Percentiles rank a stretch among this genome's conserved stretches.
Conservation (phyloP, 1,284 basidiomycete species). For the Leccinum variabile region DNA sequence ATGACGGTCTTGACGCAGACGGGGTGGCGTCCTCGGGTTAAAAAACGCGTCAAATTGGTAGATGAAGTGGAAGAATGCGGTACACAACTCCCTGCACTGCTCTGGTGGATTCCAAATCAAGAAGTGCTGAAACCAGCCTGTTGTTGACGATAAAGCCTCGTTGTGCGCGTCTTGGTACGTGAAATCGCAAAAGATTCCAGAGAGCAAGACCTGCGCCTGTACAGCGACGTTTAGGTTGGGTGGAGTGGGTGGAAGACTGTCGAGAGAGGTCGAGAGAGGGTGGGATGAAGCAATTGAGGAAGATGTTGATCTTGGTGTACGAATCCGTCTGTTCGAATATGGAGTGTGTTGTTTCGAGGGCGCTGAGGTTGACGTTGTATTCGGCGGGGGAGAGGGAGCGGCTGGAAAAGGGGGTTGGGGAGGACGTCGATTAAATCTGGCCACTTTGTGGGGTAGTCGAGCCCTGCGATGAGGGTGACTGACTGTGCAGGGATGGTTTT, state of each 20-base stretch:
- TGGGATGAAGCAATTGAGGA: conserved; percentile 79
- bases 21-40: conserved; percentile 84
- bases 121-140: conserved; percentile 78
- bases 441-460: conserved; percentile 89
- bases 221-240: too few relatives aligned
- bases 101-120: conserved; percentile 76
- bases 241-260: conserved; percentile 31
- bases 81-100: conserved; percentile 69
- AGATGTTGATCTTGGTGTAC: conserved; percentile 91
- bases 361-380: conserved; percentile 85
- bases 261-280: conserved; percentile 86
- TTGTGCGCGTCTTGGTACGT: conserved; percentile 88
- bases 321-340: conserved; percentile 90
- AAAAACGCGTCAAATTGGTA: conserved; percentile 14
- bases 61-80: conserved; percentile 6
- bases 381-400: conserved; percentile 74
- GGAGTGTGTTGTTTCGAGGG: conserved; percentile 92
- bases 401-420: conserved; percentile 40
- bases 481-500: conserved; percentile 76
- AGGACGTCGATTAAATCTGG: conserved; percentile 78
- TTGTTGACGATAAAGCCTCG: conserved; percentile 72
- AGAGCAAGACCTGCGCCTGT: conserved; percentile 45
- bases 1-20: conserved; percentile 87
- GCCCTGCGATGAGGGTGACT: conserved; percentile 81
- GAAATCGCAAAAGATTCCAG: conserved; percentile 92